Conservation (phyloP, 345 rosid species). For the Jatropha curcas region DNA sequence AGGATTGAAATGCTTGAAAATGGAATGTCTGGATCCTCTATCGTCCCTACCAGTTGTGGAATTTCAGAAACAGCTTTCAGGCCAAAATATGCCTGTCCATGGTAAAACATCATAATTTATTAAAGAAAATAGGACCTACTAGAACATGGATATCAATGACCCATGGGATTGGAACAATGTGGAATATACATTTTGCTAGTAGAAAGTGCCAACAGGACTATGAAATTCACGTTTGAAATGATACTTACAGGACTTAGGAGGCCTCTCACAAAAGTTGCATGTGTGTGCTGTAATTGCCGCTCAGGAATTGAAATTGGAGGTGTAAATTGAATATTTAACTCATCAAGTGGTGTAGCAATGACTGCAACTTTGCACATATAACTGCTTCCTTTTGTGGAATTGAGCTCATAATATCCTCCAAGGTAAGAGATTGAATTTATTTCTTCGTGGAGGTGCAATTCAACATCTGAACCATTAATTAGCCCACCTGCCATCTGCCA, state of each 20-base stretch:
- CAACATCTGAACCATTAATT: slow-evolving; percentile 64
- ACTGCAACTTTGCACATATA: slow-evolving; percentile 66
- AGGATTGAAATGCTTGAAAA: slow-evolving; percentile 82
- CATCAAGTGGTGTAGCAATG: slow-evolving; percentile 80
- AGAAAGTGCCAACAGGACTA: background rate
- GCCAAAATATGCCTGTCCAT: slow-evolving; percentile 72
- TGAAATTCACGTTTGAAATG: slow-evolving; percentile 2
- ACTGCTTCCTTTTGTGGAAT: slow-evolving; percentile 66
- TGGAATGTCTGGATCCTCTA: slow-evolving; percentile 77
- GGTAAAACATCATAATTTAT: slow-evolving; percentile 23
- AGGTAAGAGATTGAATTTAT: slow-evolving; percentile 60
- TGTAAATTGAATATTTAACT: slow-evolving; percentile 59
- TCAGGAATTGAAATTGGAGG: slow-evolving; percentile 69
- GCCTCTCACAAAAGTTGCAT: slow-evolving; percentile 92
- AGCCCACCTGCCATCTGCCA: slow-evolving; percentile 93
- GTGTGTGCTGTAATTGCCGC: slow-evolving; percentile 84
- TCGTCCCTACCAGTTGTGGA: slow-evolving; percentile 77
- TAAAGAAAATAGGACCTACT: background rate
- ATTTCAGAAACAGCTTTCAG: slow-evolving; percentile 52
- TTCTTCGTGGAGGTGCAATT: slow-evolving; percentile 65
- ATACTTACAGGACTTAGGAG: slow-evolving; percentile 75
- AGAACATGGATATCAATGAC: background rate
- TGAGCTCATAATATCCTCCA: slow-evolving; percentile 72
- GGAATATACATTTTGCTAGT: background rate
- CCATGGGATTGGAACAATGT: background rate